A percentile compares a stretch with the other conserved stretches of the same genome.
Evolutionary conservation across 2,329 filamentous ascomycete species (phyloP).

Genomic region (Nemania diffusa): DNA sequence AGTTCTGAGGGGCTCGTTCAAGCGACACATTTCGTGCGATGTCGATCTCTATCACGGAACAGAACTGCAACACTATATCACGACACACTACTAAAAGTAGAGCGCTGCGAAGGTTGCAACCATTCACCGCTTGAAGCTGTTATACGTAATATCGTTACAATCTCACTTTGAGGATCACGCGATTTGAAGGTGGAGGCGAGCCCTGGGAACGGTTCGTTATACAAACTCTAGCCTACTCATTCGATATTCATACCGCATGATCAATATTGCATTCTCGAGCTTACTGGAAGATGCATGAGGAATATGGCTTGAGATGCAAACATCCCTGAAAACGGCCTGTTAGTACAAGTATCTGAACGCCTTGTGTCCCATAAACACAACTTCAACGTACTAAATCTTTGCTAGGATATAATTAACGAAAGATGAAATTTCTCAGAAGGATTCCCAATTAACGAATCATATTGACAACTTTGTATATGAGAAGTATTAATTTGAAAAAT

Average conservation of each 20-base stretch:
- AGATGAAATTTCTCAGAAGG: too few species aligned
- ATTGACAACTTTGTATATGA: background rate
- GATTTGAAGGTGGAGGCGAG: background rate
- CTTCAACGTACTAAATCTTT: background rate
- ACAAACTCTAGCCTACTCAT: background rate
- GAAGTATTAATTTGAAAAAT: too few species aligned
- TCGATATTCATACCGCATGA: background rate
- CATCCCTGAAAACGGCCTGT: too few species aligned
- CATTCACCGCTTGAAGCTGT: too few species aligned
- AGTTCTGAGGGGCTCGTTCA: background rate
- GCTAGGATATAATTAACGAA: too few species aligned
- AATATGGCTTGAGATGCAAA: too few species aligned
- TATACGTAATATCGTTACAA: too few species aligned
- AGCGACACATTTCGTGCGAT: background rate
- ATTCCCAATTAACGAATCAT: background rate
- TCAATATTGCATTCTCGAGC: background rate
- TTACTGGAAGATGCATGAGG: background rate
- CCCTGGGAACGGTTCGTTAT: background rate
- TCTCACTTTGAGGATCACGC: background rate
- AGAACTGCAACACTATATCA: too few species aligned
- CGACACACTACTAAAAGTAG: too few species aligned
- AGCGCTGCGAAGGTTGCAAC: too few species aligned
- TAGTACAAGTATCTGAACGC: background rate
- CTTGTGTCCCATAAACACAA: background rate
- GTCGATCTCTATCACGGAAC: background rate